Evolutionary conservation across 1,284 basidiomycete species (phyloP).

Genomic region (Ganoderma multipileum): DNA sequence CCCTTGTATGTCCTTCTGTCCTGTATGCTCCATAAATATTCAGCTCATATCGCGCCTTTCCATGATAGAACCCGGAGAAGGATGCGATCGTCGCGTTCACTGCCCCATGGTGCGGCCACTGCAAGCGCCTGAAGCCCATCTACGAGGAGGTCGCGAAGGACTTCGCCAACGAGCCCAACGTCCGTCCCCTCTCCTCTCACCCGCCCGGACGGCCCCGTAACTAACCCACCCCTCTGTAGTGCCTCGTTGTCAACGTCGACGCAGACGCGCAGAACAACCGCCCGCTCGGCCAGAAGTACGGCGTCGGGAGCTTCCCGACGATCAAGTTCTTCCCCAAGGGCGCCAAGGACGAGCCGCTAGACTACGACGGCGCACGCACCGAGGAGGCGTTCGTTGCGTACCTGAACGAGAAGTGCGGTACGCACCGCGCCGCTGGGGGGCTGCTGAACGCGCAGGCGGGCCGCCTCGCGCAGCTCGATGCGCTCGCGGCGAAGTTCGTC

Average conservation of each 20-base stretch:
- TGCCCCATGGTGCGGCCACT: constrained; percentile 89
- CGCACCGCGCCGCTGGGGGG: constrained; percentile 84
- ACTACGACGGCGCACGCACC: constrained; percentile 72
- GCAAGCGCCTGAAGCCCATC: constrained; percentile 86
- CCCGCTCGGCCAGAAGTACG: constrained; percentile 78
- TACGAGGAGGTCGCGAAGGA: constrained; percentile 87
- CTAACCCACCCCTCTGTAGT: constrained; percentile 50
- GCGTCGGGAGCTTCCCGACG: constrained; percentile 83
- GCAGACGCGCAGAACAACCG: constrained; percentile 87
- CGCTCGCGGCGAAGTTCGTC: constrained; percentile 82
- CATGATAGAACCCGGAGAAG: constrained; percentile 71
- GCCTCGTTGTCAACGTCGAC: constrained; percentile 90
- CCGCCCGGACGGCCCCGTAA: background rate
- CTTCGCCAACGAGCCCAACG: constrained; percentile 81
- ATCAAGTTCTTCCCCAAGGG: constrained; percentile 94
- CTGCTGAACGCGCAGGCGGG: constrained; percentile 86
- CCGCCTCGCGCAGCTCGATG: constrained; percentile 80
- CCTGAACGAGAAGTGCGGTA: constrained; percentile 91
- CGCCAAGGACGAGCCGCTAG: constrained; percentile 23
- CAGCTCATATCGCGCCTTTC: background rate
- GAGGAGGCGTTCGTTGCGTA: constrained; percentile 76
- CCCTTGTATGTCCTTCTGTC: constrained; percentile 54
- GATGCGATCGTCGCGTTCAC: constrained; percentile 93
- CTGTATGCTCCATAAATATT: background rate
- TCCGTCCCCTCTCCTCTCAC: constrained; percentile 42